Conservation (phyloP, 78 protist species). For the Dictyostelium firmibasis region DNA sequence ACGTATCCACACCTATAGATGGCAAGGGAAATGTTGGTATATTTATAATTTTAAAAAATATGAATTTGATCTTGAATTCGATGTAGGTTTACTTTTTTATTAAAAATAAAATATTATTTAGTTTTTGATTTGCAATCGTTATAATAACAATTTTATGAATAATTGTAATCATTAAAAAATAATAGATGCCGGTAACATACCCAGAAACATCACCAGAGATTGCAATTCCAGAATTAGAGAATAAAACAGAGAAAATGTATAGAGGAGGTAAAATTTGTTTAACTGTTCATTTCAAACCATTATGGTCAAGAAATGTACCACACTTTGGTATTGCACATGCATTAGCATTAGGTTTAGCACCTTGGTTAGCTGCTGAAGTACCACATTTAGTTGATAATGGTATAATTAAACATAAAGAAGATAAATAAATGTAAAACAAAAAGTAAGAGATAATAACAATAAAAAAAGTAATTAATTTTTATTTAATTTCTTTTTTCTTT, state of each 20-base stretch:
- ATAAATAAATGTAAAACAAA: slow-evolving; percentile 37
- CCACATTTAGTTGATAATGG: slow-evolving; percentile 91
- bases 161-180: too few species aligned
- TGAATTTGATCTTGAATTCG: slow-evolving; percentile 96
- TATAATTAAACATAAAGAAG: slow-evolving; percentile 57
- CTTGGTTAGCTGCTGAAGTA: slow-evolving; percentile 98
- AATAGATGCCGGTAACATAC: slow-evolving; percentile 93
- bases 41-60: slow-evolving; percentile 87
- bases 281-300: slow-evolving; percentile 96
- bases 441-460: background rate
- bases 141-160: background rate
- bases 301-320: slow-evolving; percentile 97
- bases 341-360: slow-evolving; percentile 97
- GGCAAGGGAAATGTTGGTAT: slow-evolving; percentile 93
- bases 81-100: too few species aligned
- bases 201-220: slow-evolving; percentile 95
- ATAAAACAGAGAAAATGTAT: slow-evolving; percentile 81
- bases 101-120: too few species aligned
- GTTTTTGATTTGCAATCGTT: background rate
- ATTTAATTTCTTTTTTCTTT: slow-evolving; percentile 18
- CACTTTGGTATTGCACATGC: slow-evolving; percentile 98
- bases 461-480: background rate
- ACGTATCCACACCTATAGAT: slow-evolving; percentile 53
- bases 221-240: slow-evolving; percentile 96
- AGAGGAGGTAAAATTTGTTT: slow-evolving; percentile 98